phyloP scores from a whole-genome alignment of 148 eudicot genomes.

The Persicaria tinctoria region DNA sequence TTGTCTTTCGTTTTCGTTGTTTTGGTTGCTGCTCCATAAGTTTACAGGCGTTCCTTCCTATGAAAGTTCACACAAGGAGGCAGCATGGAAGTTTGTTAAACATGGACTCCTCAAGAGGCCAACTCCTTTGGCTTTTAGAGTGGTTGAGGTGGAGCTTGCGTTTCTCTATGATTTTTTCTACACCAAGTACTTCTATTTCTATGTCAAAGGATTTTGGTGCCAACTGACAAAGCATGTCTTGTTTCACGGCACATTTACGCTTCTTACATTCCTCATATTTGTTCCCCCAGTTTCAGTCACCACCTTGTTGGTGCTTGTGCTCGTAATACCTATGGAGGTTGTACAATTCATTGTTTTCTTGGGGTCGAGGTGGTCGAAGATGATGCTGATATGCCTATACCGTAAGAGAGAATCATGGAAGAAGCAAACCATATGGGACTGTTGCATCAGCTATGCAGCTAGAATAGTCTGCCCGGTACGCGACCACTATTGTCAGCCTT shows the following conservation, averaged over 20 bases:
- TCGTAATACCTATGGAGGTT: not conserved
- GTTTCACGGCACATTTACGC: not conserved
- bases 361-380: not conserved
- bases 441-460: not conserved
- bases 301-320: not conserved
- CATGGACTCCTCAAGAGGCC: no score
- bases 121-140: not conserved
- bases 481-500: not conserved
- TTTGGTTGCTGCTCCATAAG: not conserved
- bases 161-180: slow-evolving; percentile 1
- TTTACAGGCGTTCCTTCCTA: not conserved
- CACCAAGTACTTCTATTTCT: not conserved
- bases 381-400: not conserved
- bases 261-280: not conserved
- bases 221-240: not conserved
- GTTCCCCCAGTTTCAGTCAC: not conserved
- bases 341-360: not conserved
- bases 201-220: not conserved
- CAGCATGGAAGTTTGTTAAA: not conserved
- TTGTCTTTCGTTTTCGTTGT: not conserved
- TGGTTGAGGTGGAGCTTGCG: not conserved
- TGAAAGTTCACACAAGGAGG: not conserved
- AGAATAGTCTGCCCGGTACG: not conserved
- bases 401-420: not conserved
- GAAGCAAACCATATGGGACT: not conserved